Conservation (phyloP, 2,329 filamentous ascomycete species). For the Fusarium tupiense region DNA sequence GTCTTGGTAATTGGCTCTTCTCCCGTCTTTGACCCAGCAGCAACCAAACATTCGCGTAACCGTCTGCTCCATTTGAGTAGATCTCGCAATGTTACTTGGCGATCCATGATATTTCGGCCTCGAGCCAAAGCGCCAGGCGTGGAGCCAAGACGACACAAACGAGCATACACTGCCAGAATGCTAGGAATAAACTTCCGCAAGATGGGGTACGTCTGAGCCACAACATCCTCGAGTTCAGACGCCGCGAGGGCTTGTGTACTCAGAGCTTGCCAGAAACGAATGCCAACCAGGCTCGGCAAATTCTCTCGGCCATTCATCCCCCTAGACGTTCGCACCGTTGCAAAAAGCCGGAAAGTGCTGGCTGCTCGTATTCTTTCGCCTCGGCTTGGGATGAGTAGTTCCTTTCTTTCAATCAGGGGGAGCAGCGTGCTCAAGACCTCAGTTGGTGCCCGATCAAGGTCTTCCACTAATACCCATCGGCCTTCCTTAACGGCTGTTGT, state of each 20-base stretch:
- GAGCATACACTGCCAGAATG: slow-evolving; percentile 68
- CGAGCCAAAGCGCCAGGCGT: slow-evolving; percentile 49
- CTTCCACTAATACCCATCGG: slow-evolving; percentile 96
- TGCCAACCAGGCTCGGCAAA: slow-evolving; percentile 79
- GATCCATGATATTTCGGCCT: slow-evolving; percentile 56
- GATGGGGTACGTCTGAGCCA: slow-evolving; percentile 74
- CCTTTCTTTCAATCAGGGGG: slow-evolving; percentile 90
- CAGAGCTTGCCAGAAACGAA: slow-evolving; percentile 87
- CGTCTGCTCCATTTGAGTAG: slow-evolving; percentile 92
- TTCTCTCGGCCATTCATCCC: slow-evolving; percentile 74
- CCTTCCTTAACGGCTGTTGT: slow-evolving; percentile 95
- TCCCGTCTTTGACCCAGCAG: slow-evolving; percentile 70
- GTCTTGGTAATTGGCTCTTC: slow-evolving; percentile 78
- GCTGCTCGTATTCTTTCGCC: slow-evolving; percentile 87
- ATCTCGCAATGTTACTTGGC: slow-evolving; percentile 77
- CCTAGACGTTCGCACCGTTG: slow-evolving; percentile 83
- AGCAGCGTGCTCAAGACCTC: slow-evolving; percentile 94
- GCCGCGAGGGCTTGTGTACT: slow-evolving; percentile 72
- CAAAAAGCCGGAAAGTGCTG: slow-evolving; percentile 88
- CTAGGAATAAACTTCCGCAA: slow-evolving; percentile 70
- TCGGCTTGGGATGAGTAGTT: slow-evolving; percentile 87
- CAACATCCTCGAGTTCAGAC: slow-evolving; percentile 78
- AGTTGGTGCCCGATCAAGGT: slow-evolving; percentile 92
- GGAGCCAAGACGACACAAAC: slow-evolving; percentile 62
- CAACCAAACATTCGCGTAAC: slow-evolving; percentile 71